A percentile compares a stretch with the other conserved stretches of the same genome.
Evolutionary conservation across 1,284 basidiomycete genomes (phyloP).

Genomic region (Neonothopanus nambi): DNA sequence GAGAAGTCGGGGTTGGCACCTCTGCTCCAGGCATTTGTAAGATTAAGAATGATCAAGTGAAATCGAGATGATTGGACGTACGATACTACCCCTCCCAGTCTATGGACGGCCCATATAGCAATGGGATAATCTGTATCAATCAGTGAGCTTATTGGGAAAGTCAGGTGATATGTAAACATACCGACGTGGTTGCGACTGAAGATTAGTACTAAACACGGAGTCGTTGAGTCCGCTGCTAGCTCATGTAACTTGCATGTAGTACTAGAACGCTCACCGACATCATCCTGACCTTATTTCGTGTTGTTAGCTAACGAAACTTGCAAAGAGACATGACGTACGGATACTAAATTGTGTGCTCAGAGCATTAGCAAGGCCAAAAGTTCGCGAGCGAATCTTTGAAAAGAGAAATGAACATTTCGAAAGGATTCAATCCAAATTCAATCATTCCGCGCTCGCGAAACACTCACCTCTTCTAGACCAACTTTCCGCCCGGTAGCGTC

Average conservation of each 20-base stretch:
- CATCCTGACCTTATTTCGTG: slow-evolving; percentile 35
- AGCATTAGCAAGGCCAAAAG: slow-evolving; percentile 54
- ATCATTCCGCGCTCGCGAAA: background rate
- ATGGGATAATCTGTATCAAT: slow-evolving; percentile 60
- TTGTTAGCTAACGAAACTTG: background rate
- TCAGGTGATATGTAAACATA: slow-evolving; percentile 24
- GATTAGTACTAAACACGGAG: slow-evolving; percentile 47
- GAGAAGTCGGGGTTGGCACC: slow-evolving; percentile 68
- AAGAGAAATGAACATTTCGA: too few species aligned
- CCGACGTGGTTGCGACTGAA: slow-evolving; percentile 65
- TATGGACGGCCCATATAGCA: slow-evolving; percentile 68
- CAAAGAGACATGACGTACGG: slow-evolving; percentile 29
- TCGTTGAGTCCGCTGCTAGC: background rate
- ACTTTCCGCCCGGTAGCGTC: slow-evolving; percentile 48
- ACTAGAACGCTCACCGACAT: slow-evolving; percentile 45
- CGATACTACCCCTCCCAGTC: slow-evolving; percentile 69
- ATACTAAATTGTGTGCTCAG: slow-evolving; percentile 44
- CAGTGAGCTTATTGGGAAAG: background rate
- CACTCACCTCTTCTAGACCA: slow-evolving; percentile 44
- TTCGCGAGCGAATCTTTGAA: slow-evolving; percentile 47
- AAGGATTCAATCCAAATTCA: background rate
- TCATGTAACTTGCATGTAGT: background rate
- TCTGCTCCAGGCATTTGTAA: slow-evolving; percentile 21
- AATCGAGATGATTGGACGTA: slow-evolving; percentile 29
- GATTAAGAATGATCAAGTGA: background rate